phyloP scores from a whole-genome alignment of 2,329 filamentous ascomycete species.

The Claviceps digitariae region DNA sequence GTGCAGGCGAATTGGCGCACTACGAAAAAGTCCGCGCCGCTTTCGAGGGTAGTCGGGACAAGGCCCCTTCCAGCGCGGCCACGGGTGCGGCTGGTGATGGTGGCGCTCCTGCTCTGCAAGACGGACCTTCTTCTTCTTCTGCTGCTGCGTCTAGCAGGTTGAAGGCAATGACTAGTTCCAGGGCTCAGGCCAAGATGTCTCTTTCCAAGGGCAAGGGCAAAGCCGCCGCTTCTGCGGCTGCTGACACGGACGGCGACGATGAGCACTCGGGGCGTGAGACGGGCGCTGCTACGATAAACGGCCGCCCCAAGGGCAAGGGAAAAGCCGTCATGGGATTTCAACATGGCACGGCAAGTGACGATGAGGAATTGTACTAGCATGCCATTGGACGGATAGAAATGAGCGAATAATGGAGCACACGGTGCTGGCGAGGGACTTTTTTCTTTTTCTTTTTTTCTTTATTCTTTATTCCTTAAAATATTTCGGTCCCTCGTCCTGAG shows the following conservation, averaged over 20 bases:
- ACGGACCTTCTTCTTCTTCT: constrained; percentile 14
- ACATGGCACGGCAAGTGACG: constrained; percentile 40
- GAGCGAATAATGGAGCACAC: too few species aligned
- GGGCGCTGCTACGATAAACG: constrained; percentile 17
- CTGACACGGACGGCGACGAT: constrained; percentile 15
- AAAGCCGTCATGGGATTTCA: constrained; percentile 40
- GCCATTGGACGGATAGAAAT: neutral
- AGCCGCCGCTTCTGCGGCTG: constrained; percentile 15
- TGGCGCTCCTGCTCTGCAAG: neutral
- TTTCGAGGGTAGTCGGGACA: constrained; percentile 53
- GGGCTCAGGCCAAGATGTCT: constrained; percentile 24
- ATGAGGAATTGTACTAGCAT: constrained; percentile 40
- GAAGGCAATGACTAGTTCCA: constrained; percentile 5
- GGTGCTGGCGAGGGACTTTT: neutral
- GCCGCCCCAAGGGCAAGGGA: constrained; percentile 38
- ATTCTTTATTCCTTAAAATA: neutral
- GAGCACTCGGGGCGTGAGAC: constrained; percentile 19
- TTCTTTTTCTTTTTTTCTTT: neutral
- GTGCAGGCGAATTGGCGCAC: constrained; percentile 78
- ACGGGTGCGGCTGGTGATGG: neutral
- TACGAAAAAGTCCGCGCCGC: constrained; percentile 72
- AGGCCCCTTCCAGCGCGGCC: constrained; percentile 7
- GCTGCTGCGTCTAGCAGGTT: constrained; percentile 12
- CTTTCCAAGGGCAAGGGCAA: constrained; percentile 25
- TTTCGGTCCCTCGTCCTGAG: too few species aligned